These are phyloP conservation scores for Paspalum notatum DNA, from an alignment of 176 grass and related monocot species.

Conservation along the genomic window DNA sequence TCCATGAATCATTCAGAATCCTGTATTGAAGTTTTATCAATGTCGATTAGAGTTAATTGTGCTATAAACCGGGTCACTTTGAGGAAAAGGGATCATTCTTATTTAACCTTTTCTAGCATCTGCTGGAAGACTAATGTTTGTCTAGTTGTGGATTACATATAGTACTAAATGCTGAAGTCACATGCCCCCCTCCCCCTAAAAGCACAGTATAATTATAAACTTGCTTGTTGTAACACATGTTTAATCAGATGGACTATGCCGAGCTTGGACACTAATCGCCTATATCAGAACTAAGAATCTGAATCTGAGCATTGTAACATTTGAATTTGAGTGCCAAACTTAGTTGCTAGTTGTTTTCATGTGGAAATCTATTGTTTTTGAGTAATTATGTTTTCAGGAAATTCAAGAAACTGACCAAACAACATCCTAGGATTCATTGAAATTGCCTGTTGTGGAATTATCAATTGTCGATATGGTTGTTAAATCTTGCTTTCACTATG, in stretches of 20 bases:
- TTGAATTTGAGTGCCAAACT: neutral
- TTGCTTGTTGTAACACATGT: slow-evolving; percentile 14
- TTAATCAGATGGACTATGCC: neutral
- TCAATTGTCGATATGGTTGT: slow-evolving; percentile 3
- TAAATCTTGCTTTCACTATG: slow-evolving; percentile 12
- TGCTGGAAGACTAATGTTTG: neutral
- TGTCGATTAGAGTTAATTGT: neutral
- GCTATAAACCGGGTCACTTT: slow-evolving; percentile 2
- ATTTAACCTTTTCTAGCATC: neutral
- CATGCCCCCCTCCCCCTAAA: neutral
- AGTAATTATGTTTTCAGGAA: neutral
- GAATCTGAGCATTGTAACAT: neutral
- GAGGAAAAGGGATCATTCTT: slow-evolving; percentile 16
- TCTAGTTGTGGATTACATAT: neutral
- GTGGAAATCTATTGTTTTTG: neutral
- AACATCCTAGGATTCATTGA: neutral
- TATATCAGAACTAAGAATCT: neutral
- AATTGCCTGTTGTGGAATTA: slow-evolving; percentile 16
- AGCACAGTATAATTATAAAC: neutral
- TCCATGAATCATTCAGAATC: neutral
- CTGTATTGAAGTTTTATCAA: neutral
- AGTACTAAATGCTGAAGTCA: neutral
- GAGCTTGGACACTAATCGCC: slow-evolving; percentile 12
- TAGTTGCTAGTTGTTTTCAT: neutral
- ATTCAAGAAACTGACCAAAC: neutral